Conservation (phyloP, 2,329 filamentous ascomycete genomes). For the Calonectria hawksworthii region DNA sequence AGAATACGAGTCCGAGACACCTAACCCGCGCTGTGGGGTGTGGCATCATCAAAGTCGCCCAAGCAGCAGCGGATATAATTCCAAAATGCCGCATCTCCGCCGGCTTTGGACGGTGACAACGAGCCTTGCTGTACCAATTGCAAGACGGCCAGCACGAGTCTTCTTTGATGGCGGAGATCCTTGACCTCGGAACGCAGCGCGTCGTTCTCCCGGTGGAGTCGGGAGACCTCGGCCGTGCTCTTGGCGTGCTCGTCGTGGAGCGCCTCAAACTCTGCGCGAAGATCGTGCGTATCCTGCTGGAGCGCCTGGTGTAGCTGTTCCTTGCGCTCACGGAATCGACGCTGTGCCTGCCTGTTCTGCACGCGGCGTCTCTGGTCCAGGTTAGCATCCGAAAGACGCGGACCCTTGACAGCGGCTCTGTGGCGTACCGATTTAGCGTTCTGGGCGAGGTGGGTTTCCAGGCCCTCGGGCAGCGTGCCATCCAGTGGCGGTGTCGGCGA, state of each 20-base stretch:
- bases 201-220: slow-evolving; percentile 22
- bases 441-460: background rate
- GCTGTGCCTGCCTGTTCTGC: slow-evolving; percentile 25
- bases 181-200: slow-evolving; percentile 25
- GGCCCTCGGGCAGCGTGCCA: background rate
- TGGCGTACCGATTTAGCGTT: background rate
- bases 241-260: slow-evolving; percentile 12
- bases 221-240: slow-evolving; percentile 11
- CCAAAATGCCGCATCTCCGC: slow-evolving; percentile 24
- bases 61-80: slow-evolving; percentile 19
- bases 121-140: slow-evolving; percentile 16
- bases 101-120: slow-evolving; percentile 8
- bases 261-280: slow-evolving; percentile 14
- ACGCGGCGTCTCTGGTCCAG: slow-evolving; percentile 15
- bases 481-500: slow-evolving; percentile 1
- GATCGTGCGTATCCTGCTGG: slow-evolving; percentile 11
- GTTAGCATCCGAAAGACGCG: background rate
- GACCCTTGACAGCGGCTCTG: background rate
- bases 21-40: background rate
- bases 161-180: slow-evolving; percentile 20
- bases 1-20: background rate
- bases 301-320: slow-evolving; percentile 21
- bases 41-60: slow-evolving; percentile 12
- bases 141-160: slow-evolving; percentile 15
- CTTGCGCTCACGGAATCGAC: slow-evolving; percentile 26